Evolutionary conservation across 2,329 filamentous ascomycete genomes (phyloP).

Genomic region (Ceratocystis papillata): DNA sequence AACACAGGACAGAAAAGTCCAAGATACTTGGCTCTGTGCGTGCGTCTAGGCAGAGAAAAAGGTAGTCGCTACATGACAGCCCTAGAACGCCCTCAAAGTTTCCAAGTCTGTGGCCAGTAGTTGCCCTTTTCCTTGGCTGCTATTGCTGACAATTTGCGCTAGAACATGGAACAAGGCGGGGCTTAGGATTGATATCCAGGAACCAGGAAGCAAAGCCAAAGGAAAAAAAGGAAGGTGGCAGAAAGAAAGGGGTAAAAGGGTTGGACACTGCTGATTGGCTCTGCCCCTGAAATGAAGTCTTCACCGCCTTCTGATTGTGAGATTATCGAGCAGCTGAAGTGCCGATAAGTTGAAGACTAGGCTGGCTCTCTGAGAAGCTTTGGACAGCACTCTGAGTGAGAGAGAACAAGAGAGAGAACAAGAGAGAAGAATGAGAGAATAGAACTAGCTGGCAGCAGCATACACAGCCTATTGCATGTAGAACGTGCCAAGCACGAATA

Average conservation of each 20-base stretch:
- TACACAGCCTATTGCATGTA: background rate
- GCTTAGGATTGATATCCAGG: background rate
- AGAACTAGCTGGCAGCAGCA: background rate
- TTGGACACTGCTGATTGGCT: background rate
- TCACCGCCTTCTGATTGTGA: background rate
- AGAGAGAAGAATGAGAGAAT: background rate
- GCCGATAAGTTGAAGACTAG: background rate
- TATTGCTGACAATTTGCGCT: background rate
- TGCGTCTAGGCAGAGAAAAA: too few relatives aligned
- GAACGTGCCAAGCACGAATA: background rate
- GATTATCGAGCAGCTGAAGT: background rate
- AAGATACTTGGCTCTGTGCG: background rate
- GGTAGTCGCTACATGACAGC: background rate
- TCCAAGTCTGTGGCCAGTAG: background rate
- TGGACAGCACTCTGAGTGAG: background rate
- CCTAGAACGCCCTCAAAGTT: background rate
- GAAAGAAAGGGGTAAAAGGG: slow-evolving; percentile 12
- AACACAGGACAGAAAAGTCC: background rate
- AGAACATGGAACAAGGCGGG: slow-evolving; percentile 9
- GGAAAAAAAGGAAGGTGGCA: background rate
- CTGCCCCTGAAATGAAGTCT: background rate
- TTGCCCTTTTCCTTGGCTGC: background rate
- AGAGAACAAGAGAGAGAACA: background rate
- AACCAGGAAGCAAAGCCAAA: background rate
- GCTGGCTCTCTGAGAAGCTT: background rate